A percentile compares a stretch with the other conserved stretches of the same genome.
phyloP scores from a whole-genome alignment of 768 basidiomycete genomes.

The Daedaleopsis nitida region DNA sequence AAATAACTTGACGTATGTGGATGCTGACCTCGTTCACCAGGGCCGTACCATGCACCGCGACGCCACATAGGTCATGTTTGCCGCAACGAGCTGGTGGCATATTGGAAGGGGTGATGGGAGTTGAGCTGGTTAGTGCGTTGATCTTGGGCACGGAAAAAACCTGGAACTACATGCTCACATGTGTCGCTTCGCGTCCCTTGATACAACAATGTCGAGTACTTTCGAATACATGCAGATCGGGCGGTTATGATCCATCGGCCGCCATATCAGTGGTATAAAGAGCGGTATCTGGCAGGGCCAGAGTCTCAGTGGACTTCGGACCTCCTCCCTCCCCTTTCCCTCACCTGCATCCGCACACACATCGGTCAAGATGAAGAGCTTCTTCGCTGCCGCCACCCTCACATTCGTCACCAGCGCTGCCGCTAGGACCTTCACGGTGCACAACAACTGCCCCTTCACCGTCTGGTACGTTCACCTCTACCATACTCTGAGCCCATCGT shows the following conservation, averaged over 20 bases:
- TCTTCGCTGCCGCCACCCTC: slow-evolving; percentile 6
- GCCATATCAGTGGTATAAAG: not conserved
- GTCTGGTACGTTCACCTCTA: slow-evolving; percentile 36
- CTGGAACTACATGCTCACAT: too few species aligned
- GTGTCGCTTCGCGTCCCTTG: too few species aligned
- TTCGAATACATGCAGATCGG: too few species aligned
- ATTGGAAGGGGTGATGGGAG: too few species aligned
- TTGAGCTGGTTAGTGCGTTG: too few species aligned
- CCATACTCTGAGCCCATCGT: not conserved
- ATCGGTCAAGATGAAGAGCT: slow-evolving; percentile 14
- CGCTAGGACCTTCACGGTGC: slow-evolving; percentile 40
- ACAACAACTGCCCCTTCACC: slow-evolving; percentile 44
- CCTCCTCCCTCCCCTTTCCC: not conserved
- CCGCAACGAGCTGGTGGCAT: too few species aligned
- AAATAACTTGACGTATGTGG: too few species aligned
- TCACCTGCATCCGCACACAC: not conserved
- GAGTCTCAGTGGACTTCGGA: not conserved
- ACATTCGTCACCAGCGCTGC: slow-evolving; percentile 13
- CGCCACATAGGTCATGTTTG: too few species aligned
- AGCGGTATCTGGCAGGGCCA: not conserved
- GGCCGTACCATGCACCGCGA: too few species aligned
- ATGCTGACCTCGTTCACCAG: too few species aligned
- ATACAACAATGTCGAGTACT: too few species aligned
- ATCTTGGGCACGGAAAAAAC: too few species aligned
- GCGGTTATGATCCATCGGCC: not conserved